Conservation (phyloP, 441 rosid genomes). For the Adansonia gregorii region DNA sequence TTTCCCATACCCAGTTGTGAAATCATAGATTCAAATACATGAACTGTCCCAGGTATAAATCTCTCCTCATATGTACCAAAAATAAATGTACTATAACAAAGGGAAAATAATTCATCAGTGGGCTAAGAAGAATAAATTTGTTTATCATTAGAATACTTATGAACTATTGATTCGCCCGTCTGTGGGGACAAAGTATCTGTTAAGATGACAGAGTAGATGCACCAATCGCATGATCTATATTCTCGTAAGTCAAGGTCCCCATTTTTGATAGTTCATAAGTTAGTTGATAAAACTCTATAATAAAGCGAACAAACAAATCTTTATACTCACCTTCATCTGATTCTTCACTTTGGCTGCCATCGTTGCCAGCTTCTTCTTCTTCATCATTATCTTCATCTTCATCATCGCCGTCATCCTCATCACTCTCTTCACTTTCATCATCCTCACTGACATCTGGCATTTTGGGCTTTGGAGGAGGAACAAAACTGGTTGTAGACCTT, state of each 20-base stretch:
- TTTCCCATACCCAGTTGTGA: constrained; percentile 1
- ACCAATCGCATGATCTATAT: background rate
- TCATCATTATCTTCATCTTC: constrained; percentile 42
- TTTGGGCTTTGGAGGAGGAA: constrained; percentile 71
- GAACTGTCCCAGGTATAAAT: constrained; percentile 5
- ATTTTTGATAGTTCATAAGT: background rate
- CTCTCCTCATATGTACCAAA: constrained; percentile 3
- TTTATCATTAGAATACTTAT: background rate
- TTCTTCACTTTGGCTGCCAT: constrained; percentile 53
- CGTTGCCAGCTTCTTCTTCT: constrained; percentile 40
- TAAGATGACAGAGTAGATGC: background rate
- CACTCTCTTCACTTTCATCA: constrained; percentile 41
- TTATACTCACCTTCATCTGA: constrained; percentile 46
- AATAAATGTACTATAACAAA: background rate
- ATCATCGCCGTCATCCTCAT: constrained; percentile 34
- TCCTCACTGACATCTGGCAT: constrained; percentile 51
- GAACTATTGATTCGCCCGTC: background rate
- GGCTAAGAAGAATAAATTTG: constrained; percentile 15
- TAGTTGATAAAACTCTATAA: constrained; percentile 17
- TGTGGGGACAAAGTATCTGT: background rate
- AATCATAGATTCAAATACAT: background rate
- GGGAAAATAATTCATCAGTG: background rate
- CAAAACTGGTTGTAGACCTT: constrained; percentile 65
- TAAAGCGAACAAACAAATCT: constrained; percentile 9
- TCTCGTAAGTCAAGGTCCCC: constrained; percentile 6